phyloP scores from a whole-genome alignment of 2,329 filamentous ascomycete genomes.

The Chaetomiaceae sp. region DNA sequence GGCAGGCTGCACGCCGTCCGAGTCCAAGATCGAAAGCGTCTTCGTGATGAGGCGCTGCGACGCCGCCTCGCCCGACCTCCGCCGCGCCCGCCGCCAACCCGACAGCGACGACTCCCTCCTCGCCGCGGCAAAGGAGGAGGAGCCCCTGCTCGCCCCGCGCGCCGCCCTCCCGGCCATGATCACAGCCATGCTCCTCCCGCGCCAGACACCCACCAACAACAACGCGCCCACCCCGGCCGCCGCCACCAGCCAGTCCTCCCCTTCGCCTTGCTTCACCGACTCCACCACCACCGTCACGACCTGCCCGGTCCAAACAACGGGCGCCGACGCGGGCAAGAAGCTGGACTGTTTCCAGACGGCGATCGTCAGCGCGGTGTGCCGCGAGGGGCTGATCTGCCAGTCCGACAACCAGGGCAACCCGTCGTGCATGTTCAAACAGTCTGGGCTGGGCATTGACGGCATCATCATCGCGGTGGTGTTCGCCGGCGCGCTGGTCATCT shows the following conservation, averaged over 20 bases:
- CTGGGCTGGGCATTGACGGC: conserved; percentile 38
- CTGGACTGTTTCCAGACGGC: conserved; percentile 36
- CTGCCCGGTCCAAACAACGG: conserved; percentile 37
- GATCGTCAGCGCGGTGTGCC: conserved; percentile 35
- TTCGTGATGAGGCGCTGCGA: conserved; percentile 32
- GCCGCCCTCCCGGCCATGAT: conserved; percentile 3
- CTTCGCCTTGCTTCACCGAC: conserved; percentile 29
- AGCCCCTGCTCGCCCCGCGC: conserved; percentile 2
- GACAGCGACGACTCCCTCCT: conserved; percentile 1
- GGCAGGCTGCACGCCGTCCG: conserved; percentile 33
- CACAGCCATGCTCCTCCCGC: conserved; percentile 13
- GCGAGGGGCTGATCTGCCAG: conserved; percentile 39
- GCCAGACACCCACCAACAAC: not conserved
- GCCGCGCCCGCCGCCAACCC: conserved; percentile 15
- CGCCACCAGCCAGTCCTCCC: conserved; percentile 11
- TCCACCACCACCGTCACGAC: conserved; percentile 30
- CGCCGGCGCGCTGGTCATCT: conserved; percentile 33
- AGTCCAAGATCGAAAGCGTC: conserved; percentile 30
- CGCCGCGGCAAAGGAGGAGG: conserved; percentile 2
- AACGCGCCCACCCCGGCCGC: not conserved
- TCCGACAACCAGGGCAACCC: conserved; percentile 34
- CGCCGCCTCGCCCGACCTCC: conserved; percentile 18
- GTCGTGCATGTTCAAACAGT: conserved; percentile 39
- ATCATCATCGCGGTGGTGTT: conserved; percentile 46
- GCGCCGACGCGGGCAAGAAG: conserved; percentile 27